A percentile compares a stretch with the other conserved stretches of the same genome.
These are phyloP conservation scores for Umbelopsis sp. DNA, from an alignment of 192 early-diverging fungal genomes.

Conservation along the genomic window DNA sequence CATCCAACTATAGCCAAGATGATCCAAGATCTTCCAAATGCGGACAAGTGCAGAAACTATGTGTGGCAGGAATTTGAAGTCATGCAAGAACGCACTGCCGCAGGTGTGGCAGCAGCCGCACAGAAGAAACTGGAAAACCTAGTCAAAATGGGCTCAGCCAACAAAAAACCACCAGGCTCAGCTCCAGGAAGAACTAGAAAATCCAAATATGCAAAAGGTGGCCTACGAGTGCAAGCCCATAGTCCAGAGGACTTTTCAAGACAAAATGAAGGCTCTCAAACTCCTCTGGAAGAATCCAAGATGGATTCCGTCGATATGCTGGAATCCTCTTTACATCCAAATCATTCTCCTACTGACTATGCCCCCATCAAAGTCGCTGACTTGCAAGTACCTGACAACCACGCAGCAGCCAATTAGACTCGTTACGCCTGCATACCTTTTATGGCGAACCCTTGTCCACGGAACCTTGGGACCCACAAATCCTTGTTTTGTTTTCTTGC, in stretches of 20 bases:
- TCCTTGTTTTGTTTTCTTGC: background rate
- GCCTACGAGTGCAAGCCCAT: background rate
- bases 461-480: background rate
- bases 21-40: conserved; percentile 88
- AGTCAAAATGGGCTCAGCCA: conserved; percentile 40
- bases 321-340: background rate
- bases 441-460: background rate
- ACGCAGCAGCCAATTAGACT: conserved; percentile 6
- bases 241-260: background rate
- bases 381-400: conserved; percentile 10
- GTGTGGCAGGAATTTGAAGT: conserved; percentile 68
- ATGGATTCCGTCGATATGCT: background rate
- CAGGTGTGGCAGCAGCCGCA: conserved; percentile 40
- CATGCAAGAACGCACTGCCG: conserved; percentile 43
- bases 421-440: background rate
- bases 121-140: conserved; percentile 41
- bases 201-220: background rate
- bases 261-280: background rate
- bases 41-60: conserved; percentile 74
- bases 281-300: background rate
- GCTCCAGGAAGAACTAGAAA: conserved; percentile 10
- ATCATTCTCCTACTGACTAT: background rate
- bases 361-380: conserved; percentile 13
- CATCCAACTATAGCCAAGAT: conserved; percentile 85
- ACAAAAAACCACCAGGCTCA: conserved; percentile 32